Conservation (phyloP, 805 yeast genomes). For the Lipomyces yamanashiensis region DNA sequence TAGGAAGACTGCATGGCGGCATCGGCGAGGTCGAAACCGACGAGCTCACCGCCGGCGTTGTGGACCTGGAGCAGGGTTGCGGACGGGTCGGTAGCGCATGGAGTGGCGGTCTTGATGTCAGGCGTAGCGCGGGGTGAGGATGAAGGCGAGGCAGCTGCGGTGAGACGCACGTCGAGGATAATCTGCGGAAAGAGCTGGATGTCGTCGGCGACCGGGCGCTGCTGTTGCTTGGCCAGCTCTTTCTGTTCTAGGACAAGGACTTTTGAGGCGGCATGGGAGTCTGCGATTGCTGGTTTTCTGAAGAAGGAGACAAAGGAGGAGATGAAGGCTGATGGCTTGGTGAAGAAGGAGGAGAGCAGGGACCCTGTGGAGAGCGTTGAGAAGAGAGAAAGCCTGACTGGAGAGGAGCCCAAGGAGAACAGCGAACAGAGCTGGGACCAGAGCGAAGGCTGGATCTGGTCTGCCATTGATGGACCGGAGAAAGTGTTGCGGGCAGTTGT, state of each 20-base stretch:
- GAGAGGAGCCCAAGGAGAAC: background rate
- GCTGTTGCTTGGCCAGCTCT: background rate
- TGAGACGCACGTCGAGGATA: slow-evolving; percentile 29
- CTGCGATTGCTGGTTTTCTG: background rate
- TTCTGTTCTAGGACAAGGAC: background rate
- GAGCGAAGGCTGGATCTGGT: background rate
- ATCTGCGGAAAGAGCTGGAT: slow-evolving; percentile 31
- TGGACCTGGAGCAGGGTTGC: slow-evolving; percentile 29
- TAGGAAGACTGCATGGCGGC: slow-evolving; percentile 25
- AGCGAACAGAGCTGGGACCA: slow-evolving; percentile 10
- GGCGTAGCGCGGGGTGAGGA: background rate
- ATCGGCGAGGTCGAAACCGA: slow-evolving; percentile 33
- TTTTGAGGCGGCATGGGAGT: background rate
- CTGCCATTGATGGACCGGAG: background rate
- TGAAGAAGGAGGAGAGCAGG: slow-evolving; percentile 8
- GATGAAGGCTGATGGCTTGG: slow-evolving; percentile 7
- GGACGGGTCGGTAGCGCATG: slow-evolving; percentile 34
- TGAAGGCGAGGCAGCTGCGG: slow-evolving; percentile 18
- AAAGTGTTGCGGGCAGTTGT: background rate
- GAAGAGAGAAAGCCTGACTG: background rate
- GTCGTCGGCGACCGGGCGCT: background rate
- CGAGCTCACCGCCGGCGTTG: slow-evolving; percentile 35
- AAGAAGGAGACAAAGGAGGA: slow-evolving; percentile 5
- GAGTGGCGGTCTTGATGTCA: slow-evolving; percentile 22
- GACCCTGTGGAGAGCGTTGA: slow-evolving; percentile 16